These are phyloP conservation scores for Fallopia convolvulus DNA, from an alignment of 148 eudicot genomes.

Conservation along the genomic window DNA sequence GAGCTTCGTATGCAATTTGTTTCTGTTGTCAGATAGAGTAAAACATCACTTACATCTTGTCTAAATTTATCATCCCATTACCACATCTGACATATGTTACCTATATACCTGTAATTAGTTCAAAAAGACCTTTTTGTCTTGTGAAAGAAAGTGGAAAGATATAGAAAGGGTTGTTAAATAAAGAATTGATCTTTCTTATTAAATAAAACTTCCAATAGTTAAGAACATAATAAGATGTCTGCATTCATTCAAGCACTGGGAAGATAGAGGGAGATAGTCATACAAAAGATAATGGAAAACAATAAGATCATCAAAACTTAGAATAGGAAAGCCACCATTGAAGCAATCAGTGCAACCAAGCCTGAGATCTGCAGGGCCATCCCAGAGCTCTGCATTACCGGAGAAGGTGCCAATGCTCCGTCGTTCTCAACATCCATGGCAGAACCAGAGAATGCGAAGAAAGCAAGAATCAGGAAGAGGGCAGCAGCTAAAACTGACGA, in stretches of 20 bases:
- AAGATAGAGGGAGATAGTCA: background rate
- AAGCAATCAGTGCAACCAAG: background rate
- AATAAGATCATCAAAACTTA: background rate
- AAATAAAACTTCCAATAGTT: background rate
- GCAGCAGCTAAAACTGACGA: background rate
- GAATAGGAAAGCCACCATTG: background rate
- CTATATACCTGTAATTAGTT: too few relatives aligned
- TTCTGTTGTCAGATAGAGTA: background rate
- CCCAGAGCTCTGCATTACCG: slow-evolving; percentile 6
- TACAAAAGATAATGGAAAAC: background rate
- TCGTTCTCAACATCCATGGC: background rate
- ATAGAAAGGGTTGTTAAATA: background rate
- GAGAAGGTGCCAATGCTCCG: background rate
- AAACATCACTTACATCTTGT: background rate
- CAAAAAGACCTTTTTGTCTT: too few relatives aligned
- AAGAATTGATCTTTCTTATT: background rate
- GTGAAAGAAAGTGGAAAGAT: background rate
- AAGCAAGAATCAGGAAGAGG: background rate
- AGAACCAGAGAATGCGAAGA: background rate
- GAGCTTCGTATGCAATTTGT: slow-evolving; percentile 7
- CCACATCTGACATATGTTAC: too few relatives aligned
- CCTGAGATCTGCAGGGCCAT: slow-evolving; percentile 1
- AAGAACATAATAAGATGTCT: background rate
- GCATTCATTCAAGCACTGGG: background rate
- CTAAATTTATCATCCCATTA: too few relatives aligned